phyloP scores from a whole-genome alignment of 352 stramenopile species.

The Pythium chondricola region DNA sequence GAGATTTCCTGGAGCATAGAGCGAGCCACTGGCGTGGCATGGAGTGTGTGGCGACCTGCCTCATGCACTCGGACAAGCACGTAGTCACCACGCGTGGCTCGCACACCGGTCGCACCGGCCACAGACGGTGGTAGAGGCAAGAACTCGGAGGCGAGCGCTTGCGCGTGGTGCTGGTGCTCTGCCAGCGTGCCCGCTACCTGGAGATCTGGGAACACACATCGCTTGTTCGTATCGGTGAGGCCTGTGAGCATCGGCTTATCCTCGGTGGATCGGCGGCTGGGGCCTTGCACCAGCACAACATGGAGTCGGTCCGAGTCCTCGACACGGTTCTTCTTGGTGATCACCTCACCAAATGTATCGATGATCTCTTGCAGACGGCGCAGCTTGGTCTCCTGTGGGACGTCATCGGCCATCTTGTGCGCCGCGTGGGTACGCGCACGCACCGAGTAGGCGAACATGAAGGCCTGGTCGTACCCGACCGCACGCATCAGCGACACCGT shows the following conservation, averaged over 20 bases:
- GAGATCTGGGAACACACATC: slow-evolving; percentile 77
- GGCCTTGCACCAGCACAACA: slow-evolving; percentile 95
- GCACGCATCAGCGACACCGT: slow-evolving; percentile 85
- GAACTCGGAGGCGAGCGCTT: slow-evolving; percentile 34
- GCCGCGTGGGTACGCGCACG: slow-evolving; percentile 94
- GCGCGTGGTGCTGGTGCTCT: slow-evolving; percentile 33
- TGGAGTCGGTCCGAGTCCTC: slow-evolving; percentile 91
- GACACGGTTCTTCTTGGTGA: slow-evolving; percentile 87
- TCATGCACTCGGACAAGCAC: slow-evolving; percentile 77
- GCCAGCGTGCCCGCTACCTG: slow-evolving; percentile 41
- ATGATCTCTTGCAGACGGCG: slow-evolving; percentile 95
- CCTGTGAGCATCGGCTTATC: slow-evolving; percentile 75
- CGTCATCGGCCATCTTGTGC: slow-evolving; percentile 94
- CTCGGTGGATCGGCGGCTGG: slow-evolving; percentile 75
- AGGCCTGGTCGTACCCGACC: slow-evolving; percentile 95
- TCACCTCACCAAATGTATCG: slow-evolving; percentile 87
- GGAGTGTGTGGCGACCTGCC: slow-evolving; percentile 76
- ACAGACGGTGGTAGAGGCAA: slow-evolving; percentile 27
- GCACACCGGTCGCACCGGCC: slow-evolving; percentile 27
- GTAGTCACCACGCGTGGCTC: slow-evolving; percentile 67
- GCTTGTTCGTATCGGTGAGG: slow-evolving; percentile 86
- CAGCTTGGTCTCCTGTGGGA: slow-evolving; percentile 92
- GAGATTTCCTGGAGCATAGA: slow-evolving; percentile 64
- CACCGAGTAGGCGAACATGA: slow-evolving; percentile 99
- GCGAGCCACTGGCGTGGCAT: slow-evolving; percentile 71